These are phyloP conservation scores for Cafeteria roenbergensis DNA, from an alignment of 108 stramenopile species.

Conservation along the genomic window DNA sequence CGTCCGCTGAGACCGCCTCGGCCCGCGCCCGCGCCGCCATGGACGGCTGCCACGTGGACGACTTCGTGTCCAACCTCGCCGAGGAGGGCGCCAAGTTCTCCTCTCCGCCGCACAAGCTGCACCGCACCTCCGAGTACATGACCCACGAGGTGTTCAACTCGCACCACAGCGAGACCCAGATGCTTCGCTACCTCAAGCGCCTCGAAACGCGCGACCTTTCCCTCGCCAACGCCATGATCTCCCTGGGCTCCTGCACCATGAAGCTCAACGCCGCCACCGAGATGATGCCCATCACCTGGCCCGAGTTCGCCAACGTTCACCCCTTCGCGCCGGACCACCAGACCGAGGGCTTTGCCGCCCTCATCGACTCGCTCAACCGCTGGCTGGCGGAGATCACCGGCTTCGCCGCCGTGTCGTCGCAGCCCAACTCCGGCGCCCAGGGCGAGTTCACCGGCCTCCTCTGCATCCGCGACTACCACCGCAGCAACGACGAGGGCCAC, in stretches of 20 bases:
- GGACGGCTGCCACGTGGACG: conserved; percentile 13
- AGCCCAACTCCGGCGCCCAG: conserved; percentile 93
- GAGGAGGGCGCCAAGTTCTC: conserved; percentile 15
- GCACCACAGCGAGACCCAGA: conserved; percentile 87
- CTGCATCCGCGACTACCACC: conserved; percentile 75
- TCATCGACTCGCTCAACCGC: conserved; percentile 77
- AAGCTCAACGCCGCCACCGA: conserved; percentile 93
- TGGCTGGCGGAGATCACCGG: conserved; percentile 93
- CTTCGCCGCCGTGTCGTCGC: conserved; percentile 89
- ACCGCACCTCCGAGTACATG: conserved; percentile 40
- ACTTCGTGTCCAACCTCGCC: neutral
- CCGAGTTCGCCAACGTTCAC: conserved; percentile 82
- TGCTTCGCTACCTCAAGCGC: conserved; percentile 89
- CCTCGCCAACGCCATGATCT: conserved; percentile 94
- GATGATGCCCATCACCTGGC: conserved; percentile 98
- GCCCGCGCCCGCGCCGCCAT: conserved; percentile 48
- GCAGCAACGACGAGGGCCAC: conserved; percentile 63
- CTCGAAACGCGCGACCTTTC: conserved; percentile 90
- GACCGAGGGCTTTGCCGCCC: conserved; percentile 74
- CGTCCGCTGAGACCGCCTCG: conserved; percentile 41
- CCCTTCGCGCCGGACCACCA: conserved; percentile 91
- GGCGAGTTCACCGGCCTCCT: conserved; percentile 94
- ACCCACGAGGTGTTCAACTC: conserved; percentile 86
- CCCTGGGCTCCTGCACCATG: conserved; percentile 97
- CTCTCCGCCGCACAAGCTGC: conserved; percentile 6